These are phyloP conservation scores for Lachnellula occidentalis DNA, from an alignment of 2,329 filamentous ascomycete genomes.

Conservation along the genomic window DNA sequence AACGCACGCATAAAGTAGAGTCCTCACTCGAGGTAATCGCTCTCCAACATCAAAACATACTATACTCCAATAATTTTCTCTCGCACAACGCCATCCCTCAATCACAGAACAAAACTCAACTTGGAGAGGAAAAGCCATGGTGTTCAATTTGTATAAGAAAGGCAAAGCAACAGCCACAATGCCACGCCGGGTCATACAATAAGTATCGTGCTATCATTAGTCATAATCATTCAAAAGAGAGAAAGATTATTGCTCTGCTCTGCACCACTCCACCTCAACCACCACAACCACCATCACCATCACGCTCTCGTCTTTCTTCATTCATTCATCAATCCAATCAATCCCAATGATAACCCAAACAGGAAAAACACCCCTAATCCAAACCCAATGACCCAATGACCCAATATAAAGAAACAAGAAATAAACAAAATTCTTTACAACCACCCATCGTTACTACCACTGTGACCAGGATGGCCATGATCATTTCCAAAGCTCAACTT, in stretches of 20 bases:
- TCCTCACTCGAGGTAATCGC: too few relatives aligned
- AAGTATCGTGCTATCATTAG: background rate
- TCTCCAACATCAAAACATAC: too few relatives aligned
- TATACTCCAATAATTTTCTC: too few relatives aligned
- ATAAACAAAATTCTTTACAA: slow-evolving; percentile 7
- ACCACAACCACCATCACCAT: too few relatives aligned
- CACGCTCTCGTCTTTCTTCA: background rate
- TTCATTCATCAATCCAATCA: background rate
- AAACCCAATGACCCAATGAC: background rate
- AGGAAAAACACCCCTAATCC: background rate
- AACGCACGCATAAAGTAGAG: too few relatives aligned
- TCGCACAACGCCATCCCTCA: too few relatives aligned
- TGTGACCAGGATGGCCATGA: slow-evolving; percentile 5
- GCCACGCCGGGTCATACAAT: background rate
- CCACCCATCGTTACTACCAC: slow-evolving; percentile 19
- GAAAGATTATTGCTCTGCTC: too few relatives aligned
- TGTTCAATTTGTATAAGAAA: slow-evolving; percentile 10
- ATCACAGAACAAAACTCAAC: too few relatives aligned
- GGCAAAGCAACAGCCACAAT: background rate
- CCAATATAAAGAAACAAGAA: background rate
- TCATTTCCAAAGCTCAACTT: slow-evolving; percentile 23
- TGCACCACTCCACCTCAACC: too few relatives aligned
- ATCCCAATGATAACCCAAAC: background rate
- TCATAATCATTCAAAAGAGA: background rate
- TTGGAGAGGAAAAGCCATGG: background rate